Evolutionary conservation across 345 rosid species (phyloP), one percentile per base, ranked within the genome.

Genomic region (Erucastrum elatum): DNA sequence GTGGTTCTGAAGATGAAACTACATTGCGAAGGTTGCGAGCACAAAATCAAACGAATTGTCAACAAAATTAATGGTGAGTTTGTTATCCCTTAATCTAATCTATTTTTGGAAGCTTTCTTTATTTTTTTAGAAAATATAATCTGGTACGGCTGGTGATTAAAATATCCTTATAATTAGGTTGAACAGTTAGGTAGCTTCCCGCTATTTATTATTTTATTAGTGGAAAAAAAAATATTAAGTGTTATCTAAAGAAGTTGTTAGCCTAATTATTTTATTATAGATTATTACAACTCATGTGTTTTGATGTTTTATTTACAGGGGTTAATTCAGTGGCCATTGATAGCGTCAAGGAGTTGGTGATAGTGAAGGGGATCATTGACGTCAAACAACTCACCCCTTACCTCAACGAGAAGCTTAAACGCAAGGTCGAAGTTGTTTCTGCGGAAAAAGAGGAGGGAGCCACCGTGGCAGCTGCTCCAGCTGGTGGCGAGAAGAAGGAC

Each of bases 291-390:
- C 12, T 30, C 21, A 34, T 37, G 63, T 5, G 53, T 75, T 61
- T 34, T 0, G 56, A 30, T 31, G 2, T 41, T 58, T 58, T 7
- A 3, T 25, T 44, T 69, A 71, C 87, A 95, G 99, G 99, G 2
- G 96, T 95, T 65, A 78, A 70, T 0, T 46, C 83, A 33, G 96
- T 95, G 5, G 46, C 71, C 8, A 73, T 93, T 0, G 96, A 91
- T 74, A 82, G 64, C n/a, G 85, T 68, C 2, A 95, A 90, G 79
- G 97, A 93, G 64, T 82, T 84, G 10, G 91, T 95, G 15, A 83
- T 87, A 26, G 97, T 93, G 17, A 93, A 85, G 15, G 99, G 99
- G 1, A 88, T 85, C 6, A 80, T 89, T 84, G 94, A 92, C 76
- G 87, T 77, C 0, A 87, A 90, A 69, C 81, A 82, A 33, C 77